Evolutionary conservation across 1,139 yeast genomes (phyloP), one percentile per base, ranked within the genome.

Genomic region (Suhomyces bolitotheri): DNA sequence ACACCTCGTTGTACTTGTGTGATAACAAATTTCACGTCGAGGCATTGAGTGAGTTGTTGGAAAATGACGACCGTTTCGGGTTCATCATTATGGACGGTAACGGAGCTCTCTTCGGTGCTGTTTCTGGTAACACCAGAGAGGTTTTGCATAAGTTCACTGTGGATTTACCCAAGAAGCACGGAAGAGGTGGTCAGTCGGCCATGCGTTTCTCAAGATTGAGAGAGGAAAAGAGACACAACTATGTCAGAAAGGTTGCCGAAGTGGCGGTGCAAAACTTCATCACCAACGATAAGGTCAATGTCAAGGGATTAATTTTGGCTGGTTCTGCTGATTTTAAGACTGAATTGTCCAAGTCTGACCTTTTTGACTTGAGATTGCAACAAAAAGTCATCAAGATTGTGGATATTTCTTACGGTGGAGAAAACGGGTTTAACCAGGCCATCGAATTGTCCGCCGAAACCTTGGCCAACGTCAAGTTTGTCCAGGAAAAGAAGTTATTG

Each of bases 111-210:
- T 92, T 92, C 54, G 98, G 98, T 66, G 78, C 95, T n/a, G 80
- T 92, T 36, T 80, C 95, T 33, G 98, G 98, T 63, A 92, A 92
- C 71, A 90, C 96, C 34, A 82, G 98, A 73, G 97, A 94, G 47
- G 86, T 92, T 34, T 73, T 92, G 59, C 96, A 92, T 66, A 92
- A 92, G 66, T 92, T 92, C 68, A 84, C 96, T 3, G 98, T 92
- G 41, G 98, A 92, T 64, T 76, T 92, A 57, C 98, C 98, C 51
- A 92, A 92, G 73, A 92, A 92, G 86, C 98, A 92, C 74, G 98
- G 98, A 55, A 86, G 98, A 77, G 98, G 98, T 85, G 98, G 98
- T 83, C 98, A 92, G 73, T 92, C 98, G 44, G 98, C 98, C 30
- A 63, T 92, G 51, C 97, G 98, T 87, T 92, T 92, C 74, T 85